Percentiles rank a stretch among this genome's conserved stretches.
phyloP scores from a whole-genome alignment of 805 yeast genomes.

The Candida schatavii region DNA sequence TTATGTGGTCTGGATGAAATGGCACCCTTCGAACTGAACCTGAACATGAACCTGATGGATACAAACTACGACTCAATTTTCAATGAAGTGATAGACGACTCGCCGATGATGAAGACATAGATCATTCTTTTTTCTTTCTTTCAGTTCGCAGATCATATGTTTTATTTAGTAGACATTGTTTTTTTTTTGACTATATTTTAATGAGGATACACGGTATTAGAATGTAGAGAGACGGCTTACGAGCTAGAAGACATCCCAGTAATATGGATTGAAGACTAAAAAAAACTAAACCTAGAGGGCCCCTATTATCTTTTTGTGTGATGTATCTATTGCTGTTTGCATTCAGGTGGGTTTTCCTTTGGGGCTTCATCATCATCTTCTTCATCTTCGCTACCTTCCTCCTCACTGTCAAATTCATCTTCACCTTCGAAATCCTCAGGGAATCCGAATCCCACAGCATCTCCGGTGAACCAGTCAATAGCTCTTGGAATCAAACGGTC shows the following conservation, averaged over 20 bases:
- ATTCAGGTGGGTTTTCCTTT: conserved; percentile 69
- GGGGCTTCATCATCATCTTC: conserved; percentile 57
- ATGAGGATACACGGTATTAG: too few relatives aligned
- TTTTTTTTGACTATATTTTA: too few relatives aligned
- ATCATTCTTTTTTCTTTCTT: conserved; percentile 2
- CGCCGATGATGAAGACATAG: conserved; percentile 20
- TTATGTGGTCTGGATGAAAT: too few relatives aligned
- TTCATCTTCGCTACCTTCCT: conserved; percentile 59
- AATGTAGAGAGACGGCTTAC: too few relatives aligned
- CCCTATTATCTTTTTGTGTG: too few relatives aligned
- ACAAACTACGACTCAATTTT: conserved; percentile 22
- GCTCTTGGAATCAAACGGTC: conserved; percentile 96
- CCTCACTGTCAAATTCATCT: conserved; percentile 57
- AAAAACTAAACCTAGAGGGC: too few relatives aligned
- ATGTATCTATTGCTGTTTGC: conserved; percentile 59
- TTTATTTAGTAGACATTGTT: too few relatives aligned
- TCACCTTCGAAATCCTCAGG: conserved; percentile 61
- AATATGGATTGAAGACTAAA: too few relatives aligned
- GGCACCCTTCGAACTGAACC: too few relatives aligned
- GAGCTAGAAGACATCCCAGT: too few relatives aligned
- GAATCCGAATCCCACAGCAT: conserved; percentile 74
- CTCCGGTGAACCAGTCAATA: conserved; percentile 97
- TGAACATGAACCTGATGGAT: too few relatives aligned
- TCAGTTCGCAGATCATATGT: background rate
- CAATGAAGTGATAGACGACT: conserved; percentile 27